phyloP scores from a whole-genome alignment of 345 rosid genomes.

The Garcia nutans region DNA sequence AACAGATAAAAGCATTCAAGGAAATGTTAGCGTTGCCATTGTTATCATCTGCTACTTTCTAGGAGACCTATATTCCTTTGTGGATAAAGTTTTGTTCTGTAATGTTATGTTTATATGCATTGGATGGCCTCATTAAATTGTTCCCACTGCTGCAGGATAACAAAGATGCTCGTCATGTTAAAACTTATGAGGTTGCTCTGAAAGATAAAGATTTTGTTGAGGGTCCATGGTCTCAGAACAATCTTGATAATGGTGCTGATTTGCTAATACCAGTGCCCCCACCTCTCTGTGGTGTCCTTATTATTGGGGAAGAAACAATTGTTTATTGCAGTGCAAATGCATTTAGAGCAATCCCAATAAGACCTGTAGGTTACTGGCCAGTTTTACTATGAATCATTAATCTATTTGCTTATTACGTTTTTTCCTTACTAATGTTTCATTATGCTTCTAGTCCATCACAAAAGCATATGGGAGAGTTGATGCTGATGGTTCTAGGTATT shows the following conservation, averaged over 20 bases:
- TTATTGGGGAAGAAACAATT: constrained; percentile 91
- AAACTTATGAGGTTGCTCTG: constrained; percentile 89
- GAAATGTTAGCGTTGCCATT: not conserved
- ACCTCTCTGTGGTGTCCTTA: constrained; percentile 97
- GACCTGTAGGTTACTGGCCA: constrained; percentile 56
- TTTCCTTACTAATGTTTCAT: constrained; percentile 14
- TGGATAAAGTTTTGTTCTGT: not conserved
- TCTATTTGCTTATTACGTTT: constrained; percentile 18
- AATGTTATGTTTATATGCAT: not conserved
- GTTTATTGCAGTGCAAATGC: constrained; percentile 89
- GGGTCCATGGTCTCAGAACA: constrained; percentile 97
- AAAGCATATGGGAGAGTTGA: constrained; percentile 95
- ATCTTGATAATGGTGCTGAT: constrained; percentile 92
- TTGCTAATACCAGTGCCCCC: constrained; percentile 92
- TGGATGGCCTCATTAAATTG: constrained; percentile 12
- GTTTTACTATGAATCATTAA: not conserved
- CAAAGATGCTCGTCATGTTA: constrained; percentile 96
- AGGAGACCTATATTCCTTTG: not conserved
- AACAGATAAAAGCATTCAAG: not conserved
- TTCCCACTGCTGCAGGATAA: constrained; percentile 60
- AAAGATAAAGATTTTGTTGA: constrained; percentile 95
- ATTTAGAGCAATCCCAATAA: constrained; percentile 74
- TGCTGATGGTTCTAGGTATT: constrained; percentile 93
- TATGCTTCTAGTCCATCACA: constrained; percentile 62
- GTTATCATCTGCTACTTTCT: not conserved